Evolutionary conservation across 75 land plant genomes (phyloP), one percentile per base, ranked within the genome.

Genomic region (Pinus tabuliformis): DNA sequence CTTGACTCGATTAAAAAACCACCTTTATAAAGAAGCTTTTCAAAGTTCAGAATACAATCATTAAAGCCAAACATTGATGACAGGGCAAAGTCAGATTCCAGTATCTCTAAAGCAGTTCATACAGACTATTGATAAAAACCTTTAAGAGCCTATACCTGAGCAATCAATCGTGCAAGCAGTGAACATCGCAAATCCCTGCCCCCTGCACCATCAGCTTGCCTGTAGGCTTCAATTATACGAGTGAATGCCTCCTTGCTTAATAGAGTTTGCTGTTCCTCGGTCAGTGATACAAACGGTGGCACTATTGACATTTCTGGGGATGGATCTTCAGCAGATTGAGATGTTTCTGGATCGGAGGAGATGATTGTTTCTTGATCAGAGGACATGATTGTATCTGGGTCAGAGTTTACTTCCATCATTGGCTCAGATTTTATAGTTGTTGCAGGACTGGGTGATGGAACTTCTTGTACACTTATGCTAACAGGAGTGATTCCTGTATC

Each of bases 141-240:
- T 20, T 36, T 20, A 42, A 26, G 24, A 24, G 7, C 36, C 52
- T 58, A 57, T 81, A 88, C 99, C 93, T 91, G 93, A 58, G 93
- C 85, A 72, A 88, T 81, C 76, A 94, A 76, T 9, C 91, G 95
- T 76, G 95, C 91, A 76, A 97, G 75, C 68, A 97, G 75, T n/a
- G 86, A 81, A 77, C 82, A 75, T 4, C 87, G 86, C 13, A 86
- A 77, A 11, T 88, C 83, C 71, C 82, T 76, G 54, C 79, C 83
- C 5, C 84, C 89, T 22, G 85, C 77, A 52, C 76, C 71, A 39
- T 66, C 59, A 20, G 86, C 71, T 45, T 80, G 28, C 59, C 81
- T 81, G 79, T 79, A 80, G 13, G 85, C 85, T 75, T 89, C 91
- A 77, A 94, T 37, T 61, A 97, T 88, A 26, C 91, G 87, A 56